Conservation (phyloP, 257 asterid species). For the Thymus mandschuricus region DNA sequence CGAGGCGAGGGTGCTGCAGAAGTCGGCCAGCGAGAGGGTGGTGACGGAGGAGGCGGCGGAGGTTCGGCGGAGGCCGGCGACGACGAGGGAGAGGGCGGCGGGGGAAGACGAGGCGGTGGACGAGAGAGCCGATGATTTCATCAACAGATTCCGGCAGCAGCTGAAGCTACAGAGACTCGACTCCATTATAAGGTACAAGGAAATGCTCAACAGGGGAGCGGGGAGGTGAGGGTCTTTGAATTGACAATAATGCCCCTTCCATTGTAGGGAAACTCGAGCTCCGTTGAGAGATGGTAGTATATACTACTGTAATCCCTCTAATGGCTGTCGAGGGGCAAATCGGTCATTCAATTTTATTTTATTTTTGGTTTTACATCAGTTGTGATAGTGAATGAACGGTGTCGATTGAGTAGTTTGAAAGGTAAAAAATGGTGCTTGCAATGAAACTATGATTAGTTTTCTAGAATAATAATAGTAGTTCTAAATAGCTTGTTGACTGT, state of each 20-base stretch:
- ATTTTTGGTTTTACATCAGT: too few species aligned
- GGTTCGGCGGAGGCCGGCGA: slow-evolving; percentile 47
- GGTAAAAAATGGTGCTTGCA: too few species aligned
- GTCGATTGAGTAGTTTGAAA: too few species aligned
- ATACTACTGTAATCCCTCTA: too few species aligned
- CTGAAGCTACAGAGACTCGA: slow-evolving; percentile 67
- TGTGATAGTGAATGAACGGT: too few species aligned
- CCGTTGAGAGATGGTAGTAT: not conserved
- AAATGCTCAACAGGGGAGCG: slow-evolving; percentile 43
- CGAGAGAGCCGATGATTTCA: slow-evolving; percentile 66
- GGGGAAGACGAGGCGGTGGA: slow-evolving; percentile 64
- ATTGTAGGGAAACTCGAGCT: not conserved
- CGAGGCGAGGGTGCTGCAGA: slow-evolving; percentile 38
- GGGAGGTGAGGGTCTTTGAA: slow-evolving; percentile 17
- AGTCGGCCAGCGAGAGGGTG: slow-evolving; percentile 57
- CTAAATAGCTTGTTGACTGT: too few species aligned
- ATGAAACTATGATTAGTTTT: too few species aligned
- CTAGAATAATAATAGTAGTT: too few species aligned
- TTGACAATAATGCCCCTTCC: slow-evolving; percentile 32
- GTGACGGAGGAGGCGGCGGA: slow-evolving; percentile 25
- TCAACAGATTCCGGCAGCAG: slow-evolving; percentile 65
- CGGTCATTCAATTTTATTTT: too few species aligned
- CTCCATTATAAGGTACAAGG: slow-evolving; percentile 54
- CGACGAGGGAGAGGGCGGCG: slow-evolving; percentile 39
- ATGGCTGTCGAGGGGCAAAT: too few species aligned